Evolutionary conservation across 2,329 filamentous ascomycete species (phyloP).

Genomic region (Trichoderma polysporum): DNA sequence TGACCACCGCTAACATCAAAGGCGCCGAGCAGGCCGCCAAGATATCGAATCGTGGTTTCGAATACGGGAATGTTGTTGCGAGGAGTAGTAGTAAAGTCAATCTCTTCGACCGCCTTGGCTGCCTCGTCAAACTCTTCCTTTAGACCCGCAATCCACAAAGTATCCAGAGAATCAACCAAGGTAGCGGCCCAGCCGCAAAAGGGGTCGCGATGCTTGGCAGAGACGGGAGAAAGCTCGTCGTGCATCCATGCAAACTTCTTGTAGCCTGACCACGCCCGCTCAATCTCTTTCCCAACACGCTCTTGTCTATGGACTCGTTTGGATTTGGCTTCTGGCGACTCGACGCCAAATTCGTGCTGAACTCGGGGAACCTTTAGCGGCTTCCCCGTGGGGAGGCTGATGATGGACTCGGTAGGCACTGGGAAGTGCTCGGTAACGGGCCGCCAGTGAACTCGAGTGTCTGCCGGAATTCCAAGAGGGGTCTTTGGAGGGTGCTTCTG

Average conservation of each 20-base stretch:
- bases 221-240: conserved; percentile 79
- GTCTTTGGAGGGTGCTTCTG: conserved; percentile 32
- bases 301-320: conserved; percentile 64
- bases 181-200: conserved; percentile 94
- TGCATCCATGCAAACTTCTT: conserved; percentile 76
- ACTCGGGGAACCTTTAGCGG: conserved; percentile 72
- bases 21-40: conserved; percentile 80
- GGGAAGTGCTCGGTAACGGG: conserved; percentile 77
- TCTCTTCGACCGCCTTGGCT: conserved; percentile 64
- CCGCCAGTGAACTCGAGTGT: conserved; percentile 62
- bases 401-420: conserved; percentile 66
- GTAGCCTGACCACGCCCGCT: conserved; percentile 81
- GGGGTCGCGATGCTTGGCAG: conserved; percentile 67
- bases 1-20: conserved; percentile 77
- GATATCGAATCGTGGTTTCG: conserved; percentile 87
- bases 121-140: conserved; percentile 78
- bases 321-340: conserved; percentile 58
- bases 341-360: conserved; percentile 69
- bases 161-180: conserved; percentile 78
- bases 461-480: conserved; percentile 14
- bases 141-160: conserved; percentile 82
- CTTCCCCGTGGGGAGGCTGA: conserved; percentile 70
- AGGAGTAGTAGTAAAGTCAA: conserved; percentile 77
- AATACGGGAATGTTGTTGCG: conserved; percentile 79
- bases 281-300: conserved; percentile 70